Base-by-base conservation (phyloP, 2,329 filamentous ascomycete genomes). In the Verticillium nonalfalfae region DNA sequence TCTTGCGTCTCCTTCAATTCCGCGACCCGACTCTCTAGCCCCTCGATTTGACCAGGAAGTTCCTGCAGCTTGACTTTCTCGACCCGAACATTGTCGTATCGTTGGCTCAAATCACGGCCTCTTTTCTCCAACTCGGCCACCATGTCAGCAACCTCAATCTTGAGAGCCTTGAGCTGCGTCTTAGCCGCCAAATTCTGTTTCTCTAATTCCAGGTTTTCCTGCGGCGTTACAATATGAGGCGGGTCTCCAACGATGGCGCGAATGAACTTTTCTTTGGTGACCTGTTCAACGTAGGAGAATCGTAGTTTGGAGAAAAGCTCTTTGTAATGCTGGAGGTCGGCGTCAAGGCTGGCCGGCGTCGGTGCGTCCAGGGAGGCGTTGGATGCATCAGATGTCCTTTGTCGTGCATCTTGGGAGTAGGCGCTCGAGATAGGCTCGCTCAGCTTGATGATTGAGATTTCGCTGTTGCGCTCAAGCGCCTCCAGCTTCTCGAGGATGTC, bases 211-310 rank as follows among this genome's bases (percentile, higher is more conserved):
- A 89, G 78, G 72, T 97, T 98, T 71, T 98, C 93, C 68, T 88
- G 84, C 54, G 88, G 85, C 50, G 89, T 89, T 62, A 96, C 90
- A 56, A 98, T 89, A 15, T 93, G 82, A 0, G 94, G 95, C 57
- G 93, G 92, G 65, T 97, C 91, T 65, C 91, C 92, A 15, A 96
- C 92, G 68, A 98, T 96, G 65, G 91, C 89, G 67, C 93, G 91
- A 60, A 99, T 88, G 75, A 97, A 98, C 71, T 97, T 96, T 74
- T 99, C 95, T 77, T 98, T 99, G 55, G 94, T 98, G 65, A 98
- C 93, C 79, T 98, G 95, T 76, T 99, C 95, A 68, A 97, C 90
- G 76, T 98, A 98, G 66, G 91, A 96, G 80, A 98, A 98, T 68
- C 94, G 91, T 45, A 98, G 83, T 78, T 99, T 98, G 52, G 92